phyloP scores from a whole-genome alignment of 768 basidiomycete genomes.

The Termitomyces sp. region DNA sequence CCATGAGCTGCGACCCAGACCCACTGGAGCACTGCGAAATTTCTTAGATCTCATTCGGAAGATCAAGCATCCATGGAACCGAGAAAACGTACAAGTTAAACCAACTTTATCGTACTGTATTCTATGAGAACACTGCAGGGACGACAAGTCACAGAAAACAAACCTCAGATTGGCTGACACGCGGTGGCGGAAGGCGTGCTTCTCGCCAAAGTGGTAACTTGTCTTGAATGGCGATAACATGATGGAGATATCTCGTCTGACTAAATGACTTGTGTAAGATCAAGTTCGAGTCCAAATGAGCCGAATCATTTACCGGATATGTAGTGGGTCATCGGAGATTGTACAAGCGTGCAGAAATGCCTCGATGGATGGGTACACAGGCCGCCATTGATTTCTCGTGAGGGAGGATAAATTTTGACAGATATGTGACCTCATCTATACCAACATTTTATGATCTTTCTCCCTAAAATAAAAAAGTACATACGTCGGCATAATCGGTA shows the following conservation, averaged over 20 bases:
- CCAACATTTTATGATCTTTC: background rate
- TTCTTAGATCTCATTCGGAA: constrained; percentile 12
- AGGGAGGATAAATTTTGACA: constrained; percentile 60
- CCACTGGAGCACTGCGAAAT: constrained; percentile 65
- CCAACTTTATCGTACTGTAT: constrained; percentile 82
- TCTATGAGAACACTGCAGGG: constrained; percentile 5
- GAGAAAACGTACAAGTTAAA: constrained; percentile 56
- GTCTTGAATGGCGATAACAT: constrained; percentile 48
- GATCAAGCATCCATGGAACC: background rate
- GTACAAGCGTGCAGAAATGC: constrained; percentile 54
- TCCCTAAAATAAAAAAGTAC: constrained; percentile 5
- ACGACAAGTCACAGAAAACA: constrained; percentile 10
- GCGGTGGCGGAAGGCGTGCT: constrained; percentile 78
- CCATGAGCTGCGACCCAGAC: constrained; percentile 74
- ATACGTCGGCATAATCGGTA: constrained; percentile 82
- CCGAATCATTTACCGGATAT: constrained; percentile 40
- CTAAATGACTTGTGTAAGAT: constrained; percentile 27
- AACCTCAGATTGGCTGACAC: constrained; percentile 78
- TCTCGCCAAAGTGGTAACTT: constrained; percentile 66
- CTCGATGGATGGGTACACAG: constrained; percentile 51
- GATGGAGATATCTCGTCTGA: constrained; percentile 48
- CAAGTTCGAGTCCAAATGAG: background rate
- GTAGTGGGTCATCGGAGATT: constrained; percentile 49
- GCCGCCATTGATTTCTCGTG: constrained; percentile 60
- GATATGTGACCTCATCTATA: constrained; percentile 63